phyloP scores from a whole-genome alignment of 257 asterid species.

The Fraxinus anomala region DNA sequence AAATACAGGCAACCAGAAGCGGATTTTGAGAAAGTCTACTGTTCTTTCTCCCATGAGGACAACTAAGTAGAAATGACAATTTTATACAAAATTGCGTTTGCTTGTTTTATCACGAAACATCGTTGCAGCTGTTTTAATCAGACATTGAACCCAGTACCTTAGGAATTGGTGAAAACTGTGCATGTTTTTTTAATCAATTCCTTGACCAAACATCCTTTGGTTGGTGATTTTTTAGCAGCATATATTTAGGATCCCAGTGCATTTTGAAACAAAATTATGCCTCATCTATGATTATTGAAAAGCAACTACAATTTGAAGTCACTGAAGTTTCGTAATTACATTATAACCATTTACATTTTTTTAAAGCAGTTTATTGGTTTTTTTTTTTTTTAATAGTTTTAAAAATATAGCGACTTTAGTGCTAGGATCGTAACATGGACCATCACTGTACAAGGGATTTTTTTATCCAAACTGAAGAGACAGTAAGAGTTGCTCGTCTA shows the following conservation, averaged over 20 bases:
- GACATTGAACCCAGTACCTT: neutral
- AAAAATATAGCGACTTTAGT: neutral
- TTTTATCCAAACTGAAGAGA: neutral
- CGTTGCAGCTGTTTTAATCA: neutral
- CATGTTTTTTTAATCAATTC: neutral
- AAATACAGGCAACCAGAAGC: neutral
- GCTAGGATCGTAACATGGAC: neutral
- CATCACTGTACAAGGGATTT: neutral
- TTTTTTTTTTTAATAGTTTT: neutral
- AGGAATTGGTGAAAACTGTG: neutral
- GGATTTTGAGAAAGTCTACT: slow-evolving; percentile 9
- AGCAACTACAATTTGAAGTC: neutral
- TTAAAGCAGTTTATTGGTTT: neutral
- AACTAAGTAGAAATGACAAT: neutral
- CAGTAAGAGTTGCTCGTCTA: neutral
- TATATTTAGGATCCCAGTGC: neutral
- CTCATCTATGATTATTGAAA: neutral
- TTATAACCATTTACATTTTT: neutral
- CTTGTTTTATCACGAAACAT: neutral
- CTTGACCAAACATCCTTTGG: neutral
- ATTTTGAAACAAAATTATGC: neutral
- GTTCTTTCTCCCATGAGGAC: slow-evolving; percentile 7
- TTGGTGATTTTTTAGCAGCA: neutral
- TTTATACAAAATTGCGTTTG: neutral
- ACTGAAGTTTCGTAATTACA: neutral